Conservation (phyloP, 805 yeast genomes). For the Candida morakotiae region DNA sequence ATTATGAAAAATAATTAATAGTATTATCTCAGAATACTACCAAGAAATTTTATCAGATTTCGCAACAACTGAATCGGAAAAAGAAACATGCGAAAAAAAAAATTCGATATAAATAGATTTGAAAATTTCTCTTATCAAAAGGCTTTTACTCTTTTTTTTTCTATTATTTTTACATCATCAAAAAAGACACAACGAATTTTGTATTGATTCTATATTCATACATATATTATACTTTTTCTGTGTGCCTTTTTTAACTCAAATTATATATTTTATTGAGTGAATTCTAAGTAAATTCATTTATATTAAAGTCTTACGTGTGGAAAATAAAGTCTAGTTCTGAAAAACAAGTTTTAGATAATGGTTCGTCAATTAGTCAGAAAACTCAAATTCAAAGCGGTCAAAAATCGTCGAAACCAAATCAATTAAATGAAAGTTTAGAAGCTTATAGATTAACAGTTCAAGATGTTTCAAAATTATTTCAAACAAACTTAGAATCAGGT, state of each 20-base stretch:
- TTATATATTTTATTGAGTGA: too few relatives aligned
- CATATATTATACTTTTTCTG: too few relatives aligned
- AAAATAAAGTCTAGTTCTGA: conserved; percentile 4
- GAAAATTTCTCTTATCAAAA: too few relatives aligned
- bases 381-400: conserved; percentile 12
- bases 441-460: conserved; percentile 15
- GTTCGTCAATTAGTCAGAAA: conserved; percentile 9
- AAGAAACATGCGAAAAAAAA: too few relatives aligned
- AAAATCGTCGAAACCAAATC: conserved; percentile 7
- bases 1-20: too few relatives aligned
- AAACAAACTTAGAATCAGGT: conserved; percentile 15
- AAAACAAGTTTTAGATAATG: conserved; percentile 5
- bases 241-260: too few relatives aligned
- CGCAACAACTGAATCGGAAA: too few relatives aligned
- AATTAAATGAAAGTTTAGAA: conserved; percentile 4
- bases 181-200: too few relatives aligned
- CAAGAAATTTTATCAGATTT: too few relatives aligned
- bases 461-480: conserved; percentile 14
- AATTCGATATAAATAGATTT: too few relatives aligned
- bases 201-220: too few relatives aligned
- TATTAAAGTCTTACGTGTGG: background rate
- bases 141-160: background rate
- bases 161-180: background rate
- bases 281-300: background rate
- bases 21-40: too few relatives aligned